Base-by-base conservation (phyloP, 2,329 filamentous ascomycete species). In the Trichoderma sp. region DNA sequence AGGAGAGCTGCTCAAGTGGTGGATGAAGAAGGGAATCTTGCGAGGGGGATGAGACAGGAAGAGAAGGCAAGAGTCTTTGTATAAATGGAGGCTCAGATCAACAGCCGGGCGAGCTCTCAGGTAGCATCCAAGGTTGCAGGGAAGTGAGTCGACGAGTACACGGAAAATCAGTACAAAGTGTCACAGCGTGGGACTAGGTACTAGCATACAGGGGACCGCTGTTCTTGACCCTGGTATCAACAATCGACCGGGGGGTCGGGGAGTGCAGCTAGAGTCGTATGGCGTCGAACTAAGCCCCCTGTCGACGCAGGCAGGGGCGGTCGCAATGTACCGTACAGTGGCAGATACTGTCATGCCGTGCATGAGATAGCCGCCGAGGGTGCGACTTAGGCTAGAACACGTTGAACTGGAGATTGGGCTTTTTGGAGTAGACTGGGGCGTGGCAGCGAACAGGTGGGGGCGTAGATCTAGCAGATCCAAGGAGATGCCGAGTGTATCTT, bases 311-410 rank as follows among this genome's bases (percentile, higher is more conserved):
- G 28, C 68, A 69, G 69, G 71, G 72, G 28, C 24, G 64, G n/a
- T 24, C 21, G 39, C 55, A 39, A 58, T 64, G 59, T 69, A 69
- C 60, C 39, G 59, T 64, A 65, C 67, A 59, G 67, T 65, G 61
- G 67, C 68, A 72, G 72, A 67, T 71, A 70, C 73, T 77, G 72
- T 76, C 71, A 71, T 75, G 75, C 76, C 71, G 71, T 75, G 75
- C 76, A 76, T 77, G 72, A 71, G 72, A 75, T 77, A 77, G 74
- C 74, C 75, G 76, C 76, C 74, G 70, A 72, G 71, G 69, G 43
- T 34, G 24, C 30, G 37, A 37, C 60, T 64, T 55, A 32, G 52
- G 52, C 52, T n/a, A 28, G 26, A 43, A 55, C 52, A 30, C 52
- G 14, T 18, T n/a, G 18, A 18, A 21, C 30, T 64, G 39, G 46